Conservation (phyloP, 1,284 basidiomycete species). For the Pseudozyma hubeiensis region DNA sequence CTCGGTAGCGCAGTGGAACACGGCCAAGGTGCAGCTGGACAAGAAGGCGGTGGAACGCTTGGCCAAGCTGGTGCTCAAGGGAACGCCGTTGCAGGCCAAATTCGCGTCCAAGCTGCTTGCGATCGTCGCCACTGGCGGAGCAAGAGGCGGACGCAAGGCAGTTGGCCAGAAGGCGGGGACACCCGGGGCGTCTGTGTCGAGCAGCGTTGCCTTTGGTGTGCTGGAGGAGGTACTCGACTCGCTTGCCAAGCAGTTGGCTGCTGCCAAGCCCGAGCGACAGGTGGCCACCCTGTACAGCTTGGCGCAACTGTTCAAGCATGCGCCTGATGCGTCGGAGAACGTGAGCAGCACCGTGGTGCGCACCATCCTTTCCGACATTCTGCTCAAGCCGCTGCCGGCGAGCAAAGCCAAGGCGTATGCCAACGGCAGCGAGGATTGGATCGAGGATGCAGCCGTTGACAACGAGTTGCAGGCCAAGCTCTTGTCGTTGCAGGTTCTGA, state of each 20-base stretch:
- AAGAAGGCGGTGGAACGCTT: conserved; percentile 75
- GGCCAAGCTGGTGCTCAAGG: conserved; percentile 75
- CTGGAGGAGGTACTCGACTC: conserved; percentile 70
- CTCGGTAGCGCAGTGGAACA: conserved; percentile 31
- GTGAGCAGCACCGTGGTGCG: conserved; percentile 82
- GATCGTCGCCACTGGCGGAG: conserved; percentile 50
- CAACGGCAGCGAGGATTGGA: conserved; percentile 49
- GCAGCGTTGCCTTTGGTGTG: conserved; percentile 36
- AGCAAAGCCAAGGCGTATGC: conserved; percentile 26
- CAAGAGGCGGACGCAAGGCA: conserved; percentile 25
- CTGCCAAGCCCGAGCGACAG: conserved; percentile 73
- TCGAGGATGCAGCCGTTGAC: conserved; percentile 47
- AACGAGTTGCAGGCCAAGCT: conserved; percentile 47
- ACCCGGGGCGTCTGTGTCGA: conserved; percentile 28
- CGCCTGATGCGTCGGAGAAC: conserved; percentile 80
- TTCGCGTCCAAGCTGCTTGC: conserved; percentile 85
- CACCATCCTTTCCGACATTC: conserved; percentile 73
- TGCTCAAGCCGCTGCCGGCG: conserved; percentile 50
- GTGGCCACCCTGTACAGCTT: conserved; percentile 80
- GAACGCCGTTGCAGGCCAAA: conserved; percentile 81
- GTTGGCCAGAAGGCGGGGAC: conserved; percentile 28
- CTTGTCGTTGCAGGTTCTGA: conserved; percentile 53
- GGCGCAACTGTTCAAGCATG: conserved; percentile 79
- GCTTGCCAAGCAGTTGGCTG: conserved; percentile 74
- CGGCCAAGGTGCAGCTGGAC: conserved; percentile 36